A percentile compares a stretch with the other conserved stretches of the same genome.
Conservation (phyloP, 805 yeast species). For the Sungouiella thailandica region DNA sequence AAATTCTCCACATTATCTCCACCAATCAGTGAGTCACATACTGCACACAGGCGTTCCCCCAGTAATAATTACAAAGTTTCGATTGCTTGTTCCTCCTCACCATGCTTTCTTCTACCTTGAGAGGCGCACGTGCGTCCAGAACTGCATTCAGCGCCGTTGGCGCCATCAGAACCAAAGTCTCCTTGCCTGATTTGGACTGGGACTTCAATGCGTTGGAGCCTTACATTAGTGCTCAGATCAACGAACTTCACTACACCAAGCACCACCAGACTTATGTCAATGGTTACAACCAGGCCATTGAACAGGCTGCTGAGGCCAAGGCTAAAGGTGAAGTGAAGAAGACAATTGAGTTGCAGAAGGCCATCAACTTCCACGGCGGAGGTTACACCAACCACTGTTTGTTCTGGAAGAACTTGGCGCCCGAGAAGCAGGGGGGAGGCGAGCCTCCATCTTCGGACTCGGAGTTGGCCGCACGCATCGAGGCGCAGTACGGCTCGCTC, state of each 20-base stretch:
- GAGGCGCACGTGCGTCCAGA: constrained; percentile 11
- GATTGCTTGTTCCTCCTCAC: no score
- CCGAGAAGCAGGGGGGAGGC: constrained; percentile 39
- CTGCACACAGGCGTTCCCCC: no score
- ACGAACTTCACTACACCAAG: constrained; percentile 44
- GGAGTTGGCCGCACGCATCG: constrained; percentile 34
- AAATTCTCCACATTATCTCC: no score
- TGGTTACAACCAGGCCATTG: constrained; percentile 43
- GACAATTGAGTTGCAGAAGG: constrained; percentile 39
- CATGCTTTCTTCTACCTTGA: constrained; percentile 15
- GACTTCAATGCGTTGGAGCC: constrained; percentile 46
- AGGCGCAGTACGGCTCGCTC: constrained; percentile 41
- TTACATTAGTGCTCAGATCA: constrained; percentile 41
- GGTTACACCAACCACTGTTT: constrained; percentile 47
- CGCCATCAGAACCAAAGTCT: constrained; percentile 18
- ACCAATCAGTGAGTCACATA: no score
- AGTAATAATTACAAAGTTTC: no score
- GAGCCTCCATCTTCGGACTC: constrained; percentile 20
- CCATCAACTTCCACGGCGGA: constrained; percentile 47
- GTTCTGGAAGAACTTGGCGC: constrained; percentile 48
- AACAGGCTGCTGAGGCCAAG: constrained; percentile 32
- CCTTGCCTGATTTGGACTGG: constrained; percentile 44
- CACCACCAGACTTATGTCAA: constrained; percentile 49
- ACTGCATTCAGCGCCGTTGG: constrained; percentile 12
- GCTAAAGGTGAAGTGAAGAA: constrained; percentile 41